These are phyloP conservation scores for Ustilago vetiveriae DNA, from an alignment of 1,284 basidiomycete genomes.

Conservation along the genomic window DNA sequence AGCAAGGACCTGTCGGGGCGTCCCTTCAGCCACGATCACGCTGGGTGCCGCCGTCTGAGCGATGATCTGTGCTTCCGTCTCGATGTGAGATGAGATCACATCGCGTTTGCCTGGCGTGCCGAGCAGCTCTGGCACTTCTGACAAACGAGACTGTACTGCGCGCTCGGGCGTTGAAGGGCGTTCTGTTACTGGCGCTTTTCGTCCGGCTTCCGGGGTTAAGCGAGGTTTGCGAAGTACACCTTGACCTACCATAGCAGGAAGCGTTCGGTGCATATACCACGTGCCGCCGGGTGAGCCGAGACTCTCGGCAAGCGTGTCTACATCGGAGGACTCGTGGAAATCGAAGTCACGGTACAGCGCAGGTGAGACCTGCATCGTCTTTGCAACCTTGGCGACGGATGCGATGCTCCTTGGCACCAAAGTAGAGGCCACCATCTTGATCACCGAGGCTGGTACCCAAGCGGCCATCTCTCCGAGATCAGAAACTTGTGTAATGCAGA, in stretches of 20 bases:
- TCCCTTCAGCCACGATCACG: not conserved
- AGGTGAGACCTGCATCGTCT: constrained; percentile 39
- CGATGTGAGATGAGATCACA: no score
- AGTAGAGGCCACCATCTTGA: constrained; percentile 59
- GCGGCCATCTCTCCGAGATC: constrained; percentile 58
- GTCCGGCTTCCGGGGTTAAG: not conserved
- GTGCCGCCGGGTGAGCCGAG: constrained; percentile 21
- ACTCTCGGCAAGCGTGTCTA: constrained; percentile 3
- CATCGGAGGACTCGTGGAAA: not conserved
- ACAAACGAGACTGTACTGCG: constrained; percentile 1
- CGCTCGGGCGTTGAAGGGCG: not conserved
- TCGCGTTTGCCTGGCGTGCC: not conserved
- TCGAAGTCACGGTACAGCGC: constrained; percentile 29
- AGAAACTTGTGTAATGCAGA: constrained; percentile 55
- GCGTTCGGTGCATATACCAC: constrained; percentile 35
- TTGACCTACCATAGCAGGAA: constrained; percentile 41
- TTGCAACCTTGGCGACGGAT: constrained; percentile 52
- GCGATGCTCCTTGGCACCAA: constrained; percentile 55
- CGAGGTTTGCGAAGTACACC: constrained; percentile 20
- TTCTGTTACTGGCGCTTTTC: not conserved
- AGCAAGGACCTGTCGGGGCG: not conserved
- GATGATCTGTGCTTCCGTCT: not conserved
- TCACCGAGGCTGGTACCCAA: constrained; percentile 57
- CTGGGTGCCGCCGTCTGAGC: no score
- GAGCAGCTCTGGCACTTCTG: constrained; percentile 14